A percentile compares a stretch with the other conserved stretches of the same genome.
phyloP scores from a whole-genome alignment of 169 alveolate species.

The Eimeria sp. region DNA sequence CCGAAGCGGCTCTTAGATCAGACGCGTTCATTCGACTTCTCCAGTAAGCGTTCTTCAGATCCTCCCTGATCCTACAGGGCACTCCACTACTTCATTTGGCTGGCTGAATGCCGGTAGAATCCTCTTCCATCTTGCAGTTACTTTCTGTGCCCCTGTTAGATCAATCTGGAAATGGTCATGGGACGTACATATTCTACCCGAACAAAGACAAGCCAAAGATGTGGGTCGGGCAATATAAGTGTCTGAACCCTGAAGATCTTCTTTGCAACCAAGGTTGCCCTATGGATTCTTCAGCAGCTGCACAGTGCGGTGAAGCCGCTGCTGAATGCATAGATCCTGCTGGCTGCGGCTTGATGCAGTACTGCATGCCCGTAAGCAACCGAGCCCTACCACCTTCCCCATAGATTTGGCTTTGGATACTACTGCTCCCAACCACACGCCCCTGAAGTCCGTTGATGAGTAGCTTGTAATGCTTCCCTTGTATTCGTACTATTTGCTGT shows the following conservation, averaged over 20 bases:
- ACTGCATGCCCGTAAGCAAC: conserved; percentile 63
- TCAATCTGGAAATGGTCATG: conserved; percentile 76
- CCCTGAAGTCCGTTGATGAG: too few relatives aligned
- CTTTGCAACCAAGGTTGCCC: conserved; percentile 73
- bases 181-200: conserved; percentile 88
- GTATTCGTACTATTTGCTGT: not conserved
- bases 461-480: too few relatives aligned
- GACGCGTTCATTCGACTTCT: conserved; percentile 83
- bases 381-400: not conserved
- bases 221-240: conserved; percentile 89
- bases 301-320: conserved; percentile 45
- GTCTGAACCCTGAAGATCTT: conserved; percentile 88
- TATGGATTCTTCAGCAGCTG: conserved; percentile 22
- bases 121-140: not conserved
- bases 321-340: conserved; percentile 45
- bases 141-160: not conserved
- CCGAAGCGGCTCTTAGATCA: conserved; percentile 86
- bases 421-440: not conserved
- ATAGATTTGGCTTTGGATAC: not conserved
- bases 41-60: conserved; percentile 71
- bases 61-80: not conserved
- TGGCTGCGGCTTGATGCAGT: conserved; percentile 61
- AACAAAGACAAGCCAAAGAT: conserved; percentile 86
- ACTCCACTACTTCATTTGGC: not conserved
- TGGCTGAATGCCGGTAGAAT: not conserved